These are phyloP conservation scores for Ogataea salicorniae DNA, from an alignment of 805 yeast species.

Conservation along the genomic window DNA sequence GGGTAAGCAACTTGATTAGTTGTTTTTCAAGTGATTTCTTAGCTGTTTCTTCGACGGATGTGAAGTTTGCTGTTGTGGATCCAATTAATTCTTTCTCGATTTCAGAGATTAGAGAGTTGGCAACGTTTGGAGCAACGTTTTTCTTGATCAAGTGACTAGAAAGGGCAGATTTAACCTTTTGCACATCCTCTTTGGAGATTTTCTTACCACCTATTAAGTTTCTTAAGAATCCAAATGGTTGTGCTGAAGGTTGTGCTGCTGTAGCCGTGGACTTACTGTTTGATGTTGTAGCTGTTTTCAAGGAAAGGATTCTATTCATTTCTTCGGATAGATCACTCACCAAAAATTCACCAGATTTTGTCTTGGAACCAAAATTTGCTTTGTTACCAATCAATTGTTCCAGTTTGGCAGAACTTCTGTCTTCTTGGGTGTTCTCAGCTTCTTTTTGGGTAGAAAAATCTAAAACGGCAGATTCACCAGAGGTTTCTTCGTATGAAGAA, in stretches of 20 bases:
- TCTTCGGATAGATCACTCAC: constrained; percentile 58
- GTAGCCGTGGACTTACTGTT: neutral
- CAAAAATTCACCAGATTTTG: constrained; percentile 54
- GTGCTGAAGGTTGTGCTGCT: constrained; percentile 14
- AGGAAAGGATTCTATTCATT: constrained; percentile 36
- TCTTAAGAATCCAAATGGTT: constrained; percentile 54
- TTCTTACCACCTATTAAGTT: constrained; percentile 66
- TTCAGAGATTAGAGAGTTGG: constrained; percentile 61
- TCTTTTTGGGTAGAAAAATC: constrained; percentile 48
- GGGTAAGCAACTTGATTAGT: constrained; percentile 75
- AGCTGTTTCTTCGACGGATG: constrained; percentile 68
- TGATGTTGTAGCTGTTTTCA: constrained; percentile 18
- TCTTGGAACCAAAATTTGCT: constrained; percentile 36
- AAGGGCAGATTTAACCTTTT: constrained; percentile 58
- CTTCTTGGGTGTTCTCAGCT: constrained; percentile 14
- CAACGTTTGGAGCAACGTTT: constrained; percentile 89
- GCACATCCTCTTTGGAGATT: constrained; percentile 57
- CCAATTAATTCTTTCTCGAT: constrained; percentile 69
- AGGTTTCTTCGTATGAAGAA: constrained; percentile 38
- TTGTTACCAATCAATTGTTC: constrained; percentile 35
- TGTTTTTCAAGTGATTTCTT: constrained; percentile 57
- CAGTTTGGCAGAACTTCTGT: constrained; percentile 19
- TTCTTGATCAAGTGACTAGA: constrained; percentile 75
- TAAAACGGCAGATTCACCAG: constrained; percentile 34
- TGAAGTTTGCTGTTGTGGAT: constrained; percentile 66